Conservation (phyloP, 139 green algal genomes). For the Trebouxia sp. region DNA sequence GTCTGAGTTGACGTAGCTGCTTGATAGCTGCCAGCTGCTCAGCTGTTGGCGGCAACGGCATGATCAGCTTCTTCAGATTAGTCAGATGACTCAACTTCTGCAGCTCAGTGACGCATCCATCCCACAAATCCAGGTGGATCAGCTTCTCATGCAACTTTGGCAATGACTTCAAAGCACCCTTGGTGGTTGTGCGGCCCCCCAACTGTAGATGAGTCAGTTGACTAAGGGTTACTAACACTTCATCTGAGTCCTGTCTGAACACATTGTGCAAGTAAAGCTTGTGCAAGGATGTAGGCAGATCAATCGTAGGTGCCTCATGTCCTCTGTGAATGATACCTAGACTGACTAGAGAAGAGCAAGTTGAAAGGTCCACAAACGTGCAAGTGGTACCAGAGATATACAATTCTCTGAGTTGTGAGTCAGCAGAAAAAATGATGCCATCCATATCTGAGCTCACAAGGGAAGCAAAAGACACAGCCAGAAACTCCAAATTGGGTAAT, state of each 20-base stretch:
- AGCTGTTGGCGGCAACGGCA: neutral
- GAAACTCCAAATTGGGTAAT: neutral
- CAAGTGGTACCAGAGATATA: neutral
- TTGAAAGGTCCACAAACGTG: neutral
- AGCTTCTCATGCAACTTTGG: neutral
- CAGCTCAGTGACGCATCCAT: neutral
- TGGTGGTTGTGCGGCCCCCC: neutral
- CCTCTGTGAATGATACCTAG: neutral
- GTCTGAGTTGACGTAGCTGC: neutral
- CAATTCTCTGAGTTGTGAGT: neutral
- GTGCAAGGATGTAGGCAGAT: neutral
- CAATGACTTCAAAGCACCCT: neutral
- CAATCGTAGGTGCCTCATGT: neutral
- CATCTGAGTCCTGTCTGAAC: neutral
- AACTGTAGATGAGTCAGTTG: neutral
- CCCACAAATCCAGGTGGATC: neutral
- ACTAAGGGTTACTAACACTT: too few species aligned
- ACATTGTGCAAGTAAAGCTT: neutral
- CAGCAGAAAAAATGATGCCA: neutral
- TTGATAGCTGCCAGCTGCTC: neutral
- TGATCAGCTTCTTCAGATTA: neutral
- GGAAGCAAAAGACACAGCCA: slow-evolving; percentile 2
- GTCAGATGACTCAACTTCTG: neutral
- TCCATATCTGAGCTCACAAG: too few species aligned
- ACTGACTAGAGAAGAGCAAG: neutral